These are phyloP conservation scores for Leccinum arenicola DNA, from an alignment of 768 basidiomycete genomes.

Conservation along the genomic window DNA sequence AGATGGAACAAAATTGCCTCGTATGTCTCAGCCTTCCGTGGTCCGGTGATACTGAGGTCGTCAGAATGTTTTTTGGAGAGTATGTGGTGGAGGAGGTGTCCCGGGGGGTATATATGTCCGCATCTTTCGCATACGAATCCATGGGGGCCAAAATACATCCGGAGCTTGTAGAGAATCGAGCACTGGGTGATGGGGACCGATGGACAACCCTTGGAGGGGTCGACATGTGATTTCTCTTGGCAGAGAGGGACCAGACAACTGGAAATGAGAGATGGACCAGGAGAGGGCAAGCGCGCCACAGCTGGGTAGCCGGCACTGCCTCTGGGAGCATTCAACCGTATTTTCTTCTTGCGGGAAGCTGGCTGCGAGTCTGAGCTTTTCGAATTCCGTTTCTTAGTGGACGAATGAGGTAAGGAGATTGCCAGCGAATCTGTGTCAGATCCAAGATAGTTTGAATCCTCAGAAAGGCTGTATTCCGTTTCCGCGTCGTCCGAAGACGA, in stretches of 20 bases:
- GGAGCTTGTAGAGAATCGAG: neutral
- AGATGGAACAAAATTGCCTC: neutral
- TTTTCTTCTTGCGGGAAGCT: no score
- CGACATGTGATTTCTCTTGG: neutral
- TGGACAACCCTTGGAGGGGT: neutral
- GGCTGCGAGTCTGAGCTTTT: no score
- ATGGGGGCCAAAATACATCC: neutral
- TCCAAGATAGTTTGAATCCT: no score
- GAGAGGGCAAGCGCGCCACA: neutral
- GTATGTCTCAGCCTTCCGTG: neutral
- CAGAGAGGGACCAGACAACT: neutral
- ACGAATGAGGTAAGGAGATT: no score
- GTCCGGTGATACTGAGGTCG: neutral
- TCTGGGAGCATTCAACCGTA: neutral
- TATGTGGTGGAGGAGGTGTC: neutral
- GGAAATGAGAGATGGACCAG: neutral
- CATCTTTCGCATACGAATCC: neutral
- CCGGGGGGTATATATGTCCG: neutral
- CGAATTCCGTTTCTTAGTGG: no score
- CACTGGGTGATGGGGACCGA: neutral
- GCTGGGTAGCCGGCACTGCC: neutral
- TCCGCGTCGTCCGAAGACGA: no score
- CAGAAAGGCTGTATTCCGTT: no score
- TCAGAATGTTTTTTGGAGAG: neutral
- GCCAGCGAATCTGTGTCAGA: no score